Evolutionary conservation across 306 rosid genomes (phyloP).

Genomic region (Macrotyloma uniflorum): DNA sequence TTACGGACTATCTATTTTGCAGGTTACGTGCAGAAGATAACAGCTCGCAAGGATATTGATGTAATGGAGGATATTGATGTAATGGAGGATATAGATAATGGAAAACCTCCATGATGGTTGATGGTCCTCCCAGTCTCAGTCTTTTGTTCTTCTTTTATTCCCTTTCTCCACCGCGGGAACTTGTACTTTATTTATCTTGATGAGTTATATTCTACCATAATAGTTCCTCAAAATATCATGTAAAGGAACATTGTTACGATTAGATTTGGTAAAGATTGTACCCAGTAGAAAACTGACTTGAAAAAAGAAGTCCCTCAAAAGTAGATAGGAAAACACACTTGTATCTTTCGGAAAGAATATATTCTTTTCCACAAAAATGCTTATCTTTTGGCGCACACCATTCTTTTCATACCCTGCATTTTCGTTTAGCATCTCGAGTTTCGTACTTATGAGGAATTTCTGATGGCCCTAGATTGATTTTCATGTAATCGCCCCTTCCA

Average conservation of each 20-base stretch:
- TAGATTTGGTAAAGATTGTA: conserved; percentile 11
- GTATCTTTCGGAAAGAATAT: conserved; percentile 51
- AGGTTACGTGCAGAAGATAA: conserved; percentile 98
- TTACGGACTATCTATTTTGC: conserved; percentile 41
- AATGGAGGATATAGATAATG: conserved; percentile 91
- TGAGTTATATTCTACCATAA: conserved; percentile 45
- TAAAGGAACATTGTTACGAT: conserved; percentile 35
- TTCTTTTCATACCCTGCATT: conserved; percentile 39
- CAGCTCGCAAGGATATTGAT: conserved; percentile 83
- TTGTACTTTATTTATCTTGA: conserved; percentile 38
- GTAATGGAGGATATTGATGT: conserved; percentile 90
- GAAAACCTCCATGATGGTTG: conserved; percentile 57
- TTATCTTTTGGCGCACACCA: conserved; percentile 21
- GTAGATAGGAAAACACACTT: conserved; percentile 29
- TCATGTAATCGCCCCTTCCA: conserved; percentile 1
- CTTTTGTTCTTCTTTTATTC: conserved; percentile 17
- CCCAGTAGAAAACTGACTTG: background rate
- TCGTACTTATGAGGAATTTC: conserved; percentile 49
- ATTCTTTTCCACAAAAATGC: conserved; percentile 43
- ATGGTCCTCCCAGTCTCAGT: background rate
- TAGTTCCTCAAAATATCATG: conserved; percentile 23
- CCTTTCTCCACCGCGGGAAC: conserved; percentile 33
- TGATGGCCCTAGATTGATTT: conserved; percentile 14
- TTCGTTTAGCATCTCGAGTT: conserved; percentile 45
- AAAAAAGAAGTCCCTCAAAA: conserved; percentile 23